phyloP scores from a whole-genome alignment of 2,329 filamentous ascomycete genomes.

The Amauroascus niger region DNA sequence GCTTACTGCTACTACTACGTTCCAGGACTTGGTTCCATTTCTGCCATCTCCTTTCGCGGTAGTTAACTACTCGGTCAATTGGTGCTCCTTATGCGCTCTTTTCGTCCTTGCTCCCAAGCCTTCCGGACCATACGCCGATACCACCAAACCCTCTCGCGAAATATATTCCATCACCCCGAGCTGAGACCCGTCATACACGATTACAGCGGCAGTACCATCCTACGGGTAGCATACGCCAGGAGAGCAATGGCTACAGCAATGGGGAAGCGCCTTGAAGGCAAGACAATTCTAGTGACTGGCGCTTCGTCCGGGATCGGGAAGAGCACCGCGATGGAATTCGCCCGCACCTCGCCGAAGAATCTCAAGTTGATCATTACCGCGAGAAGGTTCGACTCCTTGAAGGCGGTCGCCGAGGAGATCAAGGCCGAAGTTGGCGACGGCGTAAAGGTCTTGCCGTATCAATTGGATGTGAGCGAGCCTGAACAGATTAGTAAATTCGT shows the following conservation, averaged over 20 bases:
- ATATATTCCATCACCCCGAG: neutral
- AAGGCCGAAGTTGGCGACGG: constrained; percentile 63
- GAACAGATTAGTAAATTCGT: constrained; percentile 67
- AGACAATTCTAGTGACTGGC: constrained; percentile 85
- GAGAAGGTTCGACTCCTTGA: constrained; percentile 68
- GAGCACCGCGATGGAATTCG: constrained; percentile 74
- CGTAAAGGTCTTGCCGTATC: constrained; percentile 70
- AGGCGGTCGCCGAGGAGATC: constrained; percentile 68
- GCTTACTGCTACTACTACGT: no score
- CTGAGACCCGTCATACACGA: neutral
- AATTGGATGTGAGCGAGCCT: constrained; percentile 77
- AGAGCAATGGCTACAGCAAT: constrained; percentile 58
- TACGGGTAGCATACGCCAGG: constrained; percentile 21
- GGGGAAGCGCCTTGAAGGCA: constrained; percentile 77
- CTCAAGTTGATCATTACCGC: constrained; percentile 82
- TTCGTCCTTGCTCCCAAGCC: constrained; percentile 8
- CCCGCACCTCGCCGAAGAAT: constrained; percentile 66
- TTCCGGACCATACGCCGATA: constrained; percentile 3
- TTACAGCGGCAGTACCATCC: neutral
- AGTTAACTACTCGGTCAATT: neutral
- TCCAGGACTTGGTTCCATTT: neutral
- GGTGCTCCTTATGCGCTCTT: constrained; percentile 10
- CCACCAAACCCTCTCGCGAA: neutral
- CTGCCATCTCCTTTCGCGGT: neutral
- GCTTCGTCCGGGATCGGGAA: constrained; percentile 85